Base-by-base conservation (phyloP, 768 basidiomycete genomes). In the Russula sp. region DNA sequence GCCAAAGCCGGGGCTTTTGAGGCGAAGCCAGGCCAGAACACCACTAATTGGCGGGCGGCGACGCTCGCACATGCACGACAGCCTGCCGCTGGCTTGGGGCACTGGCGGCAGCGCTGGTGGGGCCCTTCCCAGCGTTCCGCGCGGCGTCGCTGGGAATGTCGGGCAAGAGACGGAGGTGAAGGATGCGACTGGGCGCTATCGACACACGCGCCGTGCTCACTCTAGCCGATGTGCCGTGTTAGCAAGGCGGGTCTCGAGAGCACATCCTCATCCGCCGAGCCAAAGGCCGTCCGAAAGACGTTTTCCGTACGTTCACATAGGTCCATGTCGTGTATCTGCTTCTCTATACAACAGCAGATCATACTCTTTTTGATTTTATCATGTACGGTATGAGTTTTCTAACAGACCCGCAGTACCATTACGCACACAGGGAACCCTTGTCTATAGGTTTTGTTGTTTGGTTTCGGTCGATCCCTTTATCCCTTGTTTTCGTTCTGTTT, bases 161-260 rank as follows among this genome's bases (percentile, higher is more conserved):
- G 86, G 82, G 34, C 86, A 92, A 75, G 90, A 96, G 75, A 79
- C 88, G 81, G 94, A 97, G 76, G 85, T 97, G 59, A 88, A 87
- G 71, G 93, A 96, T 71, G 81, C 82, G 16, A 81, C 79, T 65
- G 94, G 94, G 55, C 81, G 93, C 59, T 96, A 94, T 75, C 76
- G 92, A 49, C 94, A 95, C 75, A 86, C 88, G 57, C 79, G 93
- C 65, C 80, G 87, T 47, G 91, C 92, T 34, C 93, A 39, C 73
- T 96, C 65, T 93, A 96, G 72, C 94, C 94, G 32, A 80, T 90
- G 79, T 76, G 94, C 64, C 78, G 94, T 65, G 93, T 93, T 63
- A 93, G 90, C 72, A 97, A 97, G 75, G 93, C 94, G 6, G 94
- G 94, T 36, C 74, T 97, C 65, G 94, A 97, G 77, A 92, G 85